phyloP scores from a whole-genome alignment of 2,329 filamentous ascomycete genomes.

The Diplocarpon mali region DNA sequence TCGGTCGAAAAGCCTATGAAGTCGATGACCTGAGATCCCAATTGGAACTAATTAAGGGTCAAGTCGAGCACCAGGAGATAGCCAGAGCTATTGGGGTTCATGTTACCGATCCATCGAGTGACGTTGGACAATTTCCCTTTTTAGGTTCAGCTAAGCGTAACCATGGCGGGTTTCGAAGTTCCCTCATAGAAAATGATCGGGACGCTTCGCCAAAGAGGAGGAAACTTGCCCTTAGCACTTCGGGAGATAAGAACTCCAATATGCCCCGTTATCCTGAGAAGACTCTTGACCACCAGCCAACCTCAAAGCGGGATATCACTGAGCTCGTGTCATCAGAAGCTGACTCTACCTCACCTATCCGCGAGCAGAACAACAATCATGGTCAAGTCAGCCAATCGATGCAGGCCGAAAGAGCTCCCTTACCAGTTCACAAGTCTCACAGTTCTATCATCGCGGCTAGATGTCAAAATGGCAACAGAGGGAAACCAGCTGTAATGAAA shows the following conservation, averaged over 20 bases:
- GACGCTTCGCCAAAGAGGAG: background rate
- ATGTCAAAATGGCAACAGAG: too few relatives aligned
- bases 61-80: conserved; percentile 12
- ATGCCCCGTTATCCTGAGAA: background rate
- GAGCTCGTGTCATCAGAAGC: background rate
- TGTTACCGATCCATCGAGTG: background rate
- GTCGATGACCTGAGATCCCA: conserved; percentile 21
- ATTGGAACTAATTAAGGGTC: conserved; percentile 15
- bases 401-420: too few relatives aligned
- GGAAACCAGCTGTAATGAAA: too few relatives aligned
- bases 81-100: background rate
- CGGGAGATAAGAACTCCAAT: background rate
- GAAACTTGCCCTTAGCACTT: background rate
- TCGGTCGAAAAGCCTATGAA: conserved; percentile 19
- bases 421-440: too few relatives aligned
- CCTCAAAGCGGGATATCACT: background rate
- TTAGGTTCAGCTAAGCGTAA: background rate
- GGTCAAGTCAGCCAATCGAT: too few relatives aligned
- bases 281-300: background rate
- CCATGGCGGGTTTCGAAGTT: background rate
- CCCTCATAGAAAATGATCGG: too few relatives aligned
- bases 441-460: too few relatives aligned
- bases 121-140: too few relatives aligned
- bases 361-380: background rate
- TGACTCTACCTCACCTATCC: background rate